These are phyloP conservation scores for Capsella rubella DNA, from an alignment of 441 rosid genomes.

Conservation along the genomic window DNA sequence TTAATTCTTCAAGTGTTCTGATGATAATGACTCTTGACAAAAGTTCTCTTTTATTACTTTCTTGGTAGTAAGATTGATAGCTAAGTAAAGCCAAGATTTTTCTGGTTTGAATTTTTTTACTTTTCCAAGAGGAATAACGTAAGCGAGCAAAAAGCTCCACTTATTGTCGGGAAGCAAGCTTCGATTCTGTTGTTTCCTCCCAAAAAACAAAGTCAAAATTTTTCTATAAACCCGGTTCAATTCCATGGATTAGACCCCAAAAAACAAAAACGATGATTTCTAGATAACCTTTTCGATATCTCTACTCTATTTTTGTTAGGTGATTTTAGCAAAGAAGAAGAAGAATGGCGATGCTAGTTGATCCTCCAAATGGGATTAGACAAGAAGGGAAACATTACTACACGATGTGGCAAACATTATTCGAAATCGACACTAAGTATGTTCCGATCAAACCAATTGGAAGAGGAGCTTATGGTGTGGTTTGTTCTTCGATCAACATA, in stretches of 20 bases:
- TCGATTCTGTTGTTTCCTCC: conserved; percentile 32
- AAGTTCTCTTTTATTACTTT: conserved; percentile 26
- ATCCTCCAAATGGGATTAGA: conserved; percentile 70
- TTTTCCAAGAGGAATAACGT: conserved; percentile 31
- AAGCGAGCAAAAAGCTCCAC: conserved; percentile 35
- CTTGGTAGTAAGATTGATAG: conserved; percentile 39
- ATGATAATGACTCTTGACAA: conserved; percentile 26
- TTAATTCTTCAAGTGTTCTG: background rate
- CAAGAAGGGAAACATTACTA: conserved; percentile 66
- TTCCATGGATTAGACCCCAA: background rate
- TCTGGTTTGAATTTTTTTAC: no score
- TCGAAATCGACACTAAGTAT: conserved; percentile 74
- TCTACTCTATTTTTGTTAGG: no score
- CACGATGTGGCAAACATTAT: conserved; percentile 74
- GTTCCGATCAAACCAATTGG: conserved; percentile 78
- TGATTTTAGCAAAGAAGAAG: conserved; percentile 43
- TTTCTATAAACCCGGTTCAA: conserved; percentile 3
- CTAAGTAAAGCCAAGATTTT: conserved; percentile 36
- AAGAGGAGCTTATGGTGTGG: conserved; percentile 74
- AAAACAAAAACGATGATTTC: background rate
- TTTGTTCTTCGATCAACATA: conserved; percentile 67
- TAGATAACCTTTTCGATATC: conserved; percentile 1
- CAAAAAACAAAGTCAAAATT: background rate
- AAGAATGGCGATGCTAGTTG: conserved; percentile 67
- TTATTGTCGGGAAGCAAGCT: conserved; percentile 49